Percentiles rank a stretch among this genome's conserved stretches.
phyloP scores from a whole-genome alignment of 2,329 filamentous ascomycete genomes.

The Sporothrix protearum region DNA sequence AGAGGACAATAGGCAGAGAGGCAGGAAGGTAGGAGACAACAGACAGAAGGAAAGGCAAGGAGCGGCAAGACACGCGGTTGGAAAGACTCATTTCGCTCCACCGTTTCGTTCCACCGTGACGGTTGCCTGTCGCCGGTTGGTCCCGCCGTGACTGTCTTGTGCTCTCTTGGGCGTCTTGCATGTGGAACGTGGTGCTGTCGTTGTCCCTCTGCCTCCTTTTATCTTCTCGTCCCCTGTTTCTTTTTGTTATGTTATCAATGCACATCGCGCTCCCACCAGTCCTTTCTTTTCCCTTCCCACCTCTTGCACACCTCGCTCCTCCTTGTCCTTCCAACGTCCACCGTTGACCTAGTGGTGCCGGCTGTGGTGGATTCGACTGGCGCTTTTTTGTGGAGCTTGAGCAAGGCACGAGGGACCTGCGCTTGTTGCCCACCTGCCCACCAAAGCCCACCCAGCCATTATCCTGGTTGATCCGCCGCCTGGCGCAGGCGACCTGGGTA shows the following conservation, averaged over 20 bases:
- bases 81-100: conserved; percentile 7
- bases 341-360: not conserved
- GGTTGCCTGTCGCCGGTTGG: too few relatives aligned
- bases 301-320: not conserved
- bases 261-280: not conserved
- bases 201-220: not conserved
- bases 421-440: conserved; percentile 14
- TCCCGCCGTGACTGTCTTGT: conserved; percentile 5
- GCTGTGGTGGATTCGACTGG: conserved; percentile 6
- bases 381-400: conserved; percentile 16
- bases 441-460: conserved; percentile 1
- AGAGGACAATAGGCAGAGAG: not conserved
- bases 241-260: not conserved
- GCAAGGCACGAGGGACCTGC: conserved; percentile 18
- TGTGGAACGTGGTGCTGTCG: not conserved
- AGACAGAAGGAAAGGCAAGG: not conserved
- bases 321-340: conserved; percentile 1
- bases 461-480: conserved; percentile 22
- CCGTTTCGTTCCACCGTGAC: not conserved
- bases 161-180: conserved; percentile 2
- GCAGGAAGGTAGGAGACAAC: not conserved
- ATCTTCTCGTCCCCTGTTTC: not conserved
- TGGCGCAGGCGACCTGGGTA: conserved; percentile 19
- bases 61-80: conserved; percentile 11
- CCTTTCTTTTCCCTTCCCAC: not conserved